Evolutionary conservation across 768 basidiomycete species (phyloP), one percentile per base, ranked within the genome.

Genomic region (Vararia minispora): DNA sequence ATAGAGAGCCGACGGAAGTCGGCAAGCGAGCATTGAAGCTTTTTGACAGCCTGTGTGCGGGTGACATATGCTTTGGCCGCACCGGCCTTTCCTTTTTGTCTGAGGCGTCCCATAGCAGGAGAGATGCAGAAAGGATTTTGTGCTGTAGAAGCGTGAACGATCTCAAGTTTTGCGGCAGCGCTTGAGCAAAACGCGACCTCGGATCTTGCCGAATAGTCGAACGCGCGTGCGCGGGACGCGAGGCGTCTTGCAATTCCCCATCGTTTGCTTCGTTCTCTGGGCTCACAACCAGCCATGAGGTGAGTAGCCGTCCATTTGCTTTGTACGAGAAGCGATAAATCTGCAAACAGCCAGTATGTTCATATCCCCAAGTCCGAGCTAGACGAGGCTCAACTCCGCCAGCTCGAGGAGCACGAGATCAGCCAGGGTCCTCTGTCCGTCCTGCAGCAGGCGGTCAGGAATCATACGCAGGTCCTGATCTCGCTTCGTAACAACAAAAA

Each of bases 401-500:
- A 90, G 52, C 68, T 99, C 43, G 94, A 98, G 61, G 95, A 99
- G 60, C 91, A 95, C 57, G 91, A 98, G 64, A 95, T 98, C 62
- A 90, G 87, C 41, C 92, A 97, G 61, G 92, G 90, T n/a, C 91
- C 91, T 17, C 62, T 95, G 58, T 92, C 90, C 28, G 91, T 95
- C 35, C 71, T 95, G 37, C 95, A 99, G 60, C 91, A 95, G 60
- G 87, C 92, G 23, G 95, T 99, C 50, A 74, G 95, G 60, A 94
- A 97, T 61, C 89, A 95, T 61, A 81, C 92, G 10, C 95, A 99
- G 65, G 86, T 99, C 48, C 78, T 99, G 46, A 92, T 99, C 54
- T 92, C 91, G 14, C 69, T 99, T 40, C 71, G 95, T 52, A 99
- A 98, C 68, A 97, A 98, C 72, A 97, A 94, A 69, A 99, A 99